Conservation (phyloP, 2,329 filamentous ascomycete genomes). For the Cercospora janseana region DNA sequence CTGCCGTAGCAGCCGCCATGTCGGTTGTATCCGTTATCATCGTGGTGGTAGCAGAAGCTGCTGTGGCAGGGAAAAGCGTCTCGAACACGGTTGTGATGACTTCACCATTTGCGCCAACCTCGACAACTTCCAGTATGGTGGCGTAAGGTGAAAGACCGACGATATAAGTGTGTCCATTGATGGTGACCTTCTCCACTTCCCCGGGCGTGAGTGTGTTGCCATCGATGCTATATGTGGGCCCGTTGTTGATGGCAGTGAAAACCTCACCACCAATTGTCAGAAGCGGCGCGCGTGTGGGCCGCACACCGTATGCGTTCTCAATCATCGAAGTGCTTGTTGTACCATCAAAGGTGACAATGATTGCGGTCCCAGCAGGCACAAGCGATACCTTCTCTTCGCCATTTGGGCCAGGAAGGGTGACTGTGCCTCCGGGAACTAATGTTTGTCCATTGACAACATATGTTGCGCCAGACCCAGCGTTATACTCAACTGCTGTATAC, state of each 20-base stretch:
- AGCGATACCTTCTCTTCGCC: conserved; percentile 37
- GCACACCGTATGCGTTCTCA: conserved; percentile 27
- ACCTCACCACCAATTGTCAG: conserved; percentile 35
- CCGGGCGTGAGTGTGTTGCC: conserved; percentile 43
- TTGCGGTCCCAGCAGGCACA: conserved; percentile 36
- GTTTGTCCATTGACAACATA: conserved; percentile 41
- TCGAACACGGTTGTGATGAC: conserved; percentile 34
- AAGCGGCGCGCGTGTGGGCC: conserved; percentile 32
- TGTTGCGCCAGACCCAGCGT: conserved; percentile 32
- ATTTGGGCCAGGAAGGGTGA: conserved; percentile 27
- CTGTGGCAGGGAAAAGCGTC: conserved; percentile 43
- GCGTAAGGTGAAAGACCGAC: conserved; percentile 38
- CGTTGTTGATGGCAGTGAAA: conserved; percentile 34
- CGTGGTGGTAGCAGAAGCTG: conserved; percentile 30
- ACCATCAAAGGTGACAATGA: conserved; percentile 20
- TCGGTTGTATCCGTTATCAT: conserved; percentile 19
- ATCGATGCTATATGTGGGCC: conserved; percentile 40
- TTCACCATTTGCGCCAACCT: conserved; percentile 34
- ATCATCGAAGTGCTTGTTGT: conserved; percentile 32
- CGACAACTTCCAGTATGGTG: conserved; percentile 40
- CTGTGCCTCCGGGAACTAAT: conserved; percentile 40
- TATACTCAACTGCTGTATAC: conserved; percentile 32
- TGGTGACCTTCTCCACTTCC: conserved; percentile 32
- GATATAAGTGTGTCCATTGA: conserved; percentile 32
- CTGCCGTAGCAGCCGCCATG: conserved; percentile 13